phyloP scores from a whole-genome alignment of 2,329 filamentous ascomycete species.

The Aspergillus alliaceus region DNA sequence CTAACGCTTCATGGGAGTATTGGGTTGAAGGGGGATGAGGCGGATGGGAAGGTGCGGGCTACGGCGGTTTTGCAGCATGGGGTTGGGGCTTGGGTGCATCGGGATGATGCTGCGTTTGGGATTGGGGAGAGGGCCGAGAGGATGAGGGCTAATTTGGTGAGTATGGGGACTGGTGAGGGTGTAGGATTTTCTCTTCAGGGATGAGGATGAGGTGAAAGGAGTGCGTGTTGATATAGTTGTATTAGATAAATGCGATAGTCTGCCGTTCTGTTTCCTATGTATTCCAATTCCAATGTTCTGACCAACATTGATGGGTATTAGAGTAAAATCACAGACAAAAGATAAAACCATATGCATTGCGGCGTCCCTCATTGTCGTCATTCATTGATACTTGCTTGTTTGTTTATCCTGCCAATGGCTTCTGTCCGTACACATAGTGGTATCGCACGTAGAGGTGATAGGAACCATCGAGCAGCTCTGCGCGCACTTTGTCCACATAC shows the following conservation, averaged over 20 bases:
- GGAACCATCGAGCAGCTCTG: slow-evolving; percentile 24
- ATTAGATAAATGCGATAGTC: too few species aligned
- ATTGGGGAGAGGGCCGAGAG: slow-evolving; percentile 40
- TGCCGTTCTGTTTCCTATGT: background rate
- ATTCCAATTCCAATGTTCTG: background rate
- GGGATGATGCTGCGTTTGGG: slow-evolving; percentile 42
- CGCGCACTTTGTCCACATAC: slow-evolving; percentile 29
- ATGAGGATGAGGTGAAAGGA: too few species aligned
- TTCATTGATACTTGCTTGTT: background rate
- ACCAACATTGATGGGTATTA: background rate
- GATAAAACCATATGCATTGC: background rate
- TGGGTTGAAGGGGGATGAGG: slow-evolving; percentile 34
- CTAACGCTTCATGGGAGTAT: slow-evolving; percentile 47
- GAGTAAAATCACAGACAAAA: slow-evolving; percentile 1
- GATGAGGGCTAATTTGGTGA: slow-evolving; percentile 46
- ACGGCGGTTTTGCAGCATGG: slow-evolving; percentile 49
- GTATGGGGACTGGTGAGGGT: slow-evolving; percentile 47
- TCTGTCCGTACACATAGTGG: slow-evolving; percentile 35
- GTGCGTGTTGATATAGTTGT: too few species aligned
- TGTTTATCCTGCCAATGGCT: slow-evolving; percentile 21
- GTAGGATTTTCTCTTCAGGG: slow-evolving; percentile 47
- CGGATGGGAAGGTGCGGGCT: slow-evolving; percentile 40
- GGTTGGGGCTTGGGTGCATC: slow-evolving; percentile 45
- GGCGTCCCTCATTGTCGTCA: slow-evolving; percentile 12
- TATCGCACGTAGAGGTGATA: slow-evolving; percentile 31